A percentile compares a stretch with the other conserved stretches of the same genome.
Evolutionary conservation across 2,329 filamentous ascomycete genomes (phyloP).

Genomic region (Penicillium nordicum): DNA sequence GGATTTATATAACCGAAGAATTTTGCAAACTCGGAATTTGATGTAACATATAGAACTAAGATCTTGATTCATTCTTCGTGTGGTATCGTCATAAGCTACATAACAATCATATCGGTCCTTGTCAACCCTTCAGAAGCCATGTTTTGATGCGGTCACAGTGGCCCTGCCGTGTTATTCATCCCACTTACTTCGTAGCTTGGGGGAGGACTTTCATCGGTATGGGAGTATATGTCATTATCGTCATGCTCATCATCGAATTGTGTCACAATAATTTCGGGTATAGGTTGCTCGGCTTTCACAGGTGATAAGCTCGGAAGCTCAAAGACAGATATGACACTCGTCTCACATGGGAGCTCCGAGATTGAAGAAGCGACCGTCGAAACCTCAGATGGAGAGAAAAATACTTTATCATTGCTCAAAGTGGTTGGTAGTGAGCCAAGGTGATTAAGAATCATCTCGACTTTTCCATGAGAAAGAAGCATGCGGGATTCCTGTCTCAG

Average conservation of each 20-base stretch:
- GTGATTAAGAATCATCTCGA: conserved; percentile 19
- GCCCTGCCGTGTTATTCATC: background rate
- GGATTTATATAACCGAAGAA: background rate
- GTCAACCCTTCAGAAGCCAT: background rate
- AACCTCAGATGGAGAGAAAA: background rate
- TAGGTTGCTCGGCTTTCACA: background rate
- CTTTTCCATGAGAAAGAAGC: conserved; percentile 15
- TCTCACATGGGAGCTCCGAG: background rate
- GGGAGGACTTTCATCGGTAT: background rate
- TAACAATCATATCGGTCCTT: background rate
- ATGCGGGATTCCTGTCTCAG: conserved; percentile 16
- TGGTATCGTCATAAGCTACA: background rate
- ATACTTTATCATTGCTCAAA: background rate
- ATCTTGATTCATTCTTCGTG: background rate
- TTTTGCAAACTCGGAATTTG: background rate
- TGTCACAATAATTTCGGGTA: conserved; percentile 6
- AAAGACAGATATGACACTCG: background rate
- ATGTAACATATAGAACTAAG: background rate
- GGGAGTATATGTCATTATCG: background rate
- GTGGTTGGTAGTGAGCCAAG: conserved; percentile 5
- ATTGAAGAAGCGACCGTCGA: background rate
- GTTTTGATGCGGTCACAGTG: background rate
- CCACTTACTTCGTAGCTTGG: background rate
- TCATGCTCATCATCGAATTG: background rate
- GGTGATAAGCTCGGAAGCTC: background rate